Conservation (phyloP, 345 rosid genomes). For the Hypericum perforatum region DNA sequence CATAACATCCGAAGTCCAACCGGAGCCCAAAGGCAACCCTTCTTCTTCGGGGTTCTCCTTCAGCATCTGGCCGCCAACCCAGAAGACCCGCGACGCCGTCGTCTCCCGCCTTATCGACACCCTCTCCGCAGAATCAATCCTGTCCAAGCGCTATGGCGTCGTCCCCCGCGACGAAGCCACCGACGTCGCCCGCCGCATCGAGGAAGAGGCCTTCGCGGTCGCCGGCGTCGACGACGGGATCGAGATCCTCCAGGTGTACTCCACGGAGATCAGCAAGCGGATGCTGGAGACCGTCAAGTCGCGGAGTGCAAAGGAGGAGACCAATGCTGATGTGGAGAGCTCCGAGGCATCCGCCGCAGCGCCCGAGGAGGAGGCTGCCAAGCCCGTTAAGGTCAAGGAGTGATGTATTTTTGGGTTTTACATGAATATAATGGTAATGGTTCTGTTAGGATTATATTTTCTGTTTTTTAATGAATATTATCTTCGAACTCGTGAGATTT, state of each 20-base stretch:
- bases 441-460: too few relatives aligned
- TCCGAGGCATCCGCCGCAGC: too few relatives aligned
- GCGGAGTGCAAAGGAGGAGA: too few relatives aligned
- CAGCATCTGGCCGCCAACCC: constrained; percentile 20
- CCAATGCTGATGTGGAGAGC: too few relatives aligned
- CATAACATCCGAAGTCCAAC: not conserved
- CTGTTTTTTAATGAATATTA: too few relatives aligned
- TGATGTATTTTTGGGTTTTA: too few relatives aligned
- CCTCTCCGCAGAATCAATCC: constrained; percentile 13
- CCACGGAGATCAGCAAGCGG: constrained; percentile 20
- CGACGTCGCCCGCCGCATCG: constrained; percentile 10
- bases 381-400: too few relatives aligned
- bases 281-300: constrained; percentile 14
- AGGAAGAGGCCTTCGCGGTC: constrained; percentile 15
- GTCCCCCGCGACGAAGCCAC: constrained; percentile 9
- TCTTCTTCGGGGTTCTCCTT: not conserved
- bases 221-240: constrained; percentile 9
- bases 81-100: constrained; percentile 21
- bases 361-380: too few relatives aligned
- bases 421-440: too few relatives aligned
- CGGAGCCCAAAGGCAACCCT: not conserved
- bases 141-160: constrained; percentile 13
- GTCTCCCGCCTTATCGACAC: constrained; percentile 16
- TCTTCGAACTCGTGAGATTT: too few relatives aligned
- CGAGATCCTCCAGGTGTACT: constrained; percentile 17